These are phyloP conservation scores for Fragaria nilgerrensis DNA, from an alignment of 306 rosid species.

Conservation along the genomic window DNA sequence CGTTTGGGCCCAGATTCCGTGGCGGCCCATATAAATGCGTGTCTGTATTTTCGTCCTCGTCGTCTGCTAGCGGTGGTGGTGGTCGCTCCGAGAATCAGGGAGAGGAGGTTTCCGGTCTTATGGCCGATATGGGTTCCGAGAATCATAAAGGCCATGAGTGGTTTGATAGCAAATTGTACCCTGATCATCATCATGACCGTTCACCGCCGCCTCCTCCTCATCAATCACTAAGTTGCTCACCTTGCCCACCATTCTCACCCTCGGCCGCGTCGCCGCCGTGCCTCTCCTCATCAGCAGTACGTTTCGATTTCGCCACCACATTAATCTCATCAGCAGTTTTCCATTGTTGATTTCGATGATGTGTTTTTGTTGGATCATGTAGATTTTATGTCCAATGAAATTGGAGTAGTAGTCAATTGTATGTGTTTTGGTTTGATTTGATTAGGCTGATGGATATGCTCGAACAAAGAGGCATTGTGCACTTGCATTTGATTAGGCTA, in stretches of 20 bases:
- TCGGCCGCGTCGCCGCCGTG: conserved; percentile 90
- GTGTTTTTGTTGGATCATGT: not conserved
- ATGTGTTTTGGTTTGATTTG: too few species aligned
- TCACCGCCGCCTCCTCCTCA: conserved; percentile 15
- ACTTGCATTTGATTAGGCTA: not conserved
- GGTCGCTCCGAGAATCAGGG: conserved; percentile 27
- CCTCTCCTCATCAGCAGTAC: conserved; percentile 73
- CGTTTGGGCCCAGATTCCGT: conserved; percentile 33
- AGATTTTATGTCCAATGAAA: not conserved
- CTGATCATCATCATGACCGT: conserved; percentile 21
- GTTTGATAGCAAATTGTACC: conserved; percentile 30
- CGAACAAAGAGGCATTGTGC: too few species aligned
- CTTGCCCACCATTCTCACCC: conserved; percentile 81
- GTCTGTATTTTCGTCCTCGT: not conserved
- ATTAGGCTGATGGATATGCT: too few species aligned
- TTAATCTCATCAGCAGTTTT: not conserved
- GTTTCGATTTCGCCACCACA: not conserved
- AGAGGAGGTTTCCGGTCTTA: conserved; percentile 23
- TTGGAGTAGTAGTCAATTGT: not conserved
- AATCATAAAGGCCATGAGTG: conserved; percentile 38
- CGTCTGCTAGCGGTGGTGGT: not conserved
- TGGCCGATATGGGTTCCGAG: conserved; percentile 54
- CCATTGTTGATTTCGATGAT: not conserved
- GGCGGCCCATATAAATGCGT: conserved; percentile 17
- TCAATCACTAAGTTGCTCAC: conserved; percentile 66